Evolutionary conservation across 2,329 filamentous ascomycete genomes (phyloP), one percentile per base, ranked within the genome.

Genomic region (Talaromyces verruculosus): DNA sequence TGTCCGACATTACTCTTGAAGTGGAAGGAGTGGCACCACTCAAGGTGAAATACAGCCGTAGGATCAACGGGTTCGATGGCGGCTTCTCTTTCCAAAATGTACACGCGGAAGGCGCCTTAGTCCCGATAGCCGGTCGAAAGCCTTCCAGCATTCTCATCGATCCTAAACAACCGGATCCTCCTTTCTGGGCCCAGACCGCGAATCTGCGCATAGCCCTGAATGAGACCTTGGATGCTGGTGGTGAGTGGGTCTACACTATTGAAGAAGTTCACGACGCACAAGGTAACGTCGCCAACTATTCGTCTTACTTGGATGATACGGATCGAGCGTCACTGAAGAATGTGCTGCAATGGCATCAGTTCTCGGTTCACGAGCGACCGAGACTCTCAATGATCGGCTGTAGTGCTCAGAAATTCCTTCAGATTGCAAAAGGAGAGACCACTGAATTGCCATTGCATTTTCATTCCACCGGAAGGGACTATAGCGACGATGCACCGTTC

Each of bases 31-130:
- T 93, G 0, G 92, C 96, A 2, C 95, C 95, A 2, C 83, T 99
- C 69, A 93, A 93, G 75, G 91, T 99, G 71, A 91, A 92, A 71
- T 99, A 99, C 78, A 95, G 92, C 72, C 90, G 93, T 63, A 89
- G 88, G 6, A 89, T 97, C 71, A 97, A 98, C 71, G 88, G 88
- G 68, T 89, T 91, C 69, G 88, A 96, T 69, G 89, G 89, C 71
- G 91, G 91, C 67, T 92, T 93, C 70, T 92, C 94, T 68, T 94
- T 96, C 71, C 93, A 98, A 78, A 97, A 92, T 73, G 87, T 99
- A 53, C 93, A 97, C 72, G 93, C 95, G 0, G 93, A 97, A 59
- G 91, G 91, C 41, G 89, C 93, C 72, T 83, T 86, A 2, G 96
- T 92, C 0, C 92, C 93, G 0, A 82, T 96, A 41, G 79, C 90